Evolutionary conservation across 805 yeast genomes (phyloP), one percentile per base, ranked within the genome.

Genomic region (Candida ponderosae): DNA sequence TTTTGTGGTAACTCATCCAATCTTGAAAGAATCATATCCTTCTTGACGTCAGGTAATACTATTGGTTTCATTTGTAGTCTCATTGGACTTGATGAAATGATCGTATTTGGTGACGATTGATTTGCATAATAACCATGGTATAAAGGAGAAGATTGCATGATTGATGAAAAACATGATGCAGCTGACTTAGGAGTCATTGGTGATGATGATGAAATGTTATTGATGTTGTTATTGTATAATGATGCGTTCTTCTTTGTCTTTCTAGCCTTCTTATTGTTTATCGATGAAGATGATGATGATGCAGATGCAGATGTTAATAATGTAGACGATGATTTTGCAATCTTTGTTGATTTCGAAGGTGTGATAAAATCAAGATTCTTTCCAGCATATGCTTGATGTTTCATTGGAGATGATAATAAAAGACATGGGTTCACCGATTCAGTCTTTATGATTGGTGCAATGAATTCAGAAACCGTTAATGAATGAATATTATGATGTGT

Each of bases 81-180:
- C 31, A 47, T 39, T 2, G 56, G 56, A 24, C 53, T 50, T 4
- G 56, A 45, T 8, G 36, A 38, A 6, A 51, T 14, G 11, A 44
- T 40, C 2, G 54, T 43, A 10, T 34, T 38, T 17, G 56, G 53
- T 3, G 56, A 45, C 10, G 50, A 35, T 17, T 45, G 48, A 26
- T 47, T 45, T 8, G 46, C 47, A 20, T 52, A 53, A 36, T 49
- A 53, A 2, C 55, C 54, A 23, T 51, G 54, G 17, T 53, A 51
- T n/a, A 53, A 37, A 2, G 58, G 58, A 4, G 58, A 53, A 6
- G 57, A 53, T 31, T 50, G 53, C 36, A 52, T 48, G 18, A 52
- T 51, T 17, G 57, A 51, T 6, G 58, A 52, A 35, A 53, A 53
- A 23, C 54, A 49, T 10, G 54, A 50, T 1, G 54, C 46, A 15